These are phyloP conservation scores for Fragaria iinumae DNA, from an alignment of 306 rosid genomes.

Conservation along the genomic window DNA sequence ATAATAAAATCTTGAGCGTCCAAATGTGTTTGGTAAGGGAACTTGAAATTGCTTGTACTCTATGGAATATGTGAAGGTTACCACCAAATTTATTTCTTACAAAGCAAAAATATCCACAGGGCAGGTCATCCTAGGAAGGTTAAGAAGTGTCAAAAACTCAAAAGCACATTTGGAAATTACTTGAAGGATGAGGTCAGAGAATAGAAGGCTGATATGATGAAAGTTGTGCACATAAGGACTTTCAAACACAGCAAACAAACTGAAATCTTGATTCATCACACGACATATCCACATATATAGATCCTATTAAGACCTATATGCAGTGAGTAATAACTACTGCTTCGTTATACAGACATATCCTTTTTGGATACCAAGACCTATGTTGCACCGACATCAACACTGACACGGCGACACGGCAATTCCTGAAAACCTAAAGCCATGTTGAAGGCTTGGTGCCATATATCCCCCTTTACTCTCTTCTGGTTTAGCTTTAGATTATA, in stretches of 20 bases:
- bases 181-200: not conserved
- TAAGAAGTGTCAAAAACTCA: too few species aligned
- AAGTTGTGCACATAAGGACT: not conserved
- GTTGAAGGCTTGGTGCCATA: conserved; percentile 1
- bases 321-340: not conserved
- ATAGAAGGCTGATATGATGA: not conserved
- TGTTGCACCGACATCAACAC: too few species aligned
- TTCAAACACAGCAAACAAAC: not conserved
- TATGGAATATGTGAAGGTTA: not conserved
- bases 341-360: not conserved
- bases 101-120: not conserved
- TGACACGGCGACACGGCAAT: too few species aligned
- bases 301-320: not conserved
- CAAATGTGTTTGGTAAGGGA: not conserved
- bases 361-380: not conserved
- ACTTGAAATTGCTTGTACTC: not conserved
- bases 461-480: not conserved
- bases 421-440: too few species aligned
- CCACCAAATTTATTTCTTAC: not conserved
- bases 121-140: not conserved
- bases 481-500: not conserved
- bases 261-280: not conserved
- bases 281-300: not conserved
- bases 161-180: not conserved
- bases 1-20: not conserved